Evolutionary conservation across 2,329 filamentous ascomycete genomes (phyloP), one percentile per base, ranked within the genome.

Genomic region (Aspergillus jensenii): DNA sequence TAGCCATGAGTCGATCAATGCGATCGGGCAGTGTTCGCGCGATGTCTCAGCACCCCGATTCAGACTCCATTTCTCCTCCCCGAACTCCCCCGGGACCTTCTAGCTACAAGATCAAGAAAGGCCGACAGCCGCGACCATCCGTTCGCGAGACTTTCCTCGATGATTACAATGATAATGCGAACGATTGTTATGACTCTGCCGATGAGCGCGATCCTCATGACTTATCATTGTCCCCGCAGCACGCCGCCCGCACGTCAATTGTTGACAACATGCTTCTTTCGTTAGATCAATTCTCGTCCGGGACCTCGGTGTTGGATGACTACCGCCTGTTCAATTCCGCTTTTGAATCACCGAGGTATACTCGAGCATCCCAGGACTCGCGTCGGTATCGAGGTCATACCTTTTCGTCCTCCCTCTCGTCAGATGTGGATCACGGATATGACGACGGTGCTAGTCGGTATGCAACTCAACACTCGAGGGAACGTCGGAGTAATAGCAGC

Each of bases 251-350:
- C 65, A 91, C 96, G 71, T 97, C 93, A 37, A 87, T 99, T 65
- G 91, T 99, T 59, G 90, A 95, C 75, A 96, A 97, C 75, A 95
- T 99, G 89, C 86, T 98, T 60, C 82, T 95, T 64, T 96, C 93
- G 41, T 87, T 99, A 63, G 93, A 96, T 76, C 90, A 93, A 74
- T 87, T 93, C 70, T 88, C 85, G 41, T 62, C 71, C 3, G 66
- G 69, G 12, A 69, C 74, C 39, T 72, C 72, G 3, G 55, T 73
- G 8, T 59, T 75, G 48, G 71, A 73, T 41, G 73, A 76, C 51
- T 71, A 72, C 55, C 69, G 71, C 21, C 61, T 77, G 23, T 75
- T 72, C 58, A 74, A 77, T 61, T 74, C 76, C 21, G 72, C 71
- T 49, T 76, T 77, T 41, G 72, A 76, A 43, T 70, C 74, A 49